These are phyloP conservation scores for Nicotiana tabacum DNA, from an alignment of 257 asterid genomes.

Conservation along the genomic window DNA sequence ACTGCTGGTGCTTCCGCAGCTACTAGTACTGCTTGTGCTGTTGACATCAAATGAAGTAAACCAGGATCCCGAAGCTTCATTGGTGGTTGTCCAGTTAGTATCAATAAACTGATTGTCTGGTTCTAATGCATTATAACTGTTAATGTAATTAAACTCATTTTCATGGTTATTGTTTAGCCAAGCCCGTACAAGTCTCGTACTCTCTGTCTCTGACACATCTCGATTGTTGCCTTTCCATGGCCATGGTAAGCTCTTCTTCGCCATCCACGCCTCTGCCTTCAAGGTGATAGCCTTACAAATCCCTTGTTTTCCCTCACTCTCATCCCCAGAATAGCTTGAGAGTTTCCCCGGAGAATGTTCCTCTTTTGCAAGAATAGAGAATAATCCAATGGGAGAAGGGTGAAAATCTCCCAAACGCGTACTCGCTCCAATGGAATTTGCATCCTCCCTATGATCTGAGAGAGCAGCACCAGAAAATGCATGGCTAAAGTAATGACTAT, in stretches of 20 bases:
- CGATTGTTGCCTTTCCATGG: slow-evolving; percentile 77
- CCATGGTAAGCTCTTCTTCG: slow-evolving; percentile 60
- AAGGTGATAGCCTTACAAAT: slow-evolving; percentile 63
- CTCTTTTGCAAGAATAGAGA: slow-evolving; percentile 32
- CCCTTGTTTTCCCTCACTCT: slow-evolving; percentile 61
- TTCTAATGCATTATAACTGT: slow-evolving; percentile 26
- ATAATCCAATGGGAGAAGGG: slow-evolving; percentile 67
- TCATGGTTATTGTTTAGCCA: slow-evolving; percentile 65
- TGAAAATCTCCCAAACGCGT: slow-evolving; percentile 69
- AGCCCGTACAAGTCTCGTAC: slow-evolving; percentile 62
- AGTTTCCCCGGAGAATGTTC: no score
- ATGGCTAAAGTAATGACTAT: slow-evolving; percentile 60
- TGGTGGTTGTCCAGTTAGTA: slow-evolving; percentile 34
- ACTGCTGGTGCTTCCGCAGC: slow-evolving; percentile 76
- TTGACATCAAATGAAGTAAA: slow-evolving; percentile 52
- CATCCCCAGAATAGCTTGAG: slow-evolving; percentile 46
- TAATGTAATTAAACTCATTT: slow-evolving; percentile 39
- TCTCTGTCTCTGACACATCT: slow-evolving; percentile 54
- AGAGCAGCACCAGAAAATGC: slow-evolving; percentile 37
- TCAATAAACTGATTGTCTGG: slow-evolving; percentile 48
- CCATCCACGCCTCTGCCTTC: slow-evolving; percentile 82
- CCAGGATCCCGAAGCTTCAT: slow-evolving; percentile 87
- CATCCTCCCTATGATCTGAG: slow-evolving; percentile 68
- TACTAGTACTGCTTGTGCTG: slow-evolving; percentile 84
- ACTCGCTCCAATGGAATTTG: slow-evolving; percentile 79